A percentile compares a stretch with the other conserved stretches of the same genome.
These are phyloP conservation scores for Rhipidocladum racemiflorum DNA, from an alignment of 176 grass and related monocot genomes.

Conservation along the genomic window DNA sequence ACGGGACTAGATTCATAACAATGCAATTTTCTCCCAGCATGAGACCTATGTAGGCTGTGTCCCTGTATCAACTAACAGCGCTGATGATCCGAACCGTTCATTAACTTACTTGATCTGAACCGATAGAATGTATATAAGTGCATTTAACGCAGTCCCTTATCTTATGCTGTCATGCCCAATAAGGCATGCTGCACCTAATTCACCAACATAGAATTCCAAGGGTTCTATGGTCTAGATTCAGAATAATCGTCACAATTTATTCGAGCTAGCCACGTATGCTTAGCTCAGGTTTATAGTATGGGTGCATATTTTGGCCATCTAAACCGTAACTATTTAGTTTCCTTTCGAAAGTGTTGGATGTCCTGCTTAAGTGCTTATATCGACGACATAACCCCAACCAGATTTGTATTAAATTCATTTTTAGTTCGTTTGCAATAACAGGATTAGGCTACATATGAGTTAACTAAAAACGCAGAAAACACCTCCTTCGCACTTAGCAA, in stretches of 20 bases:
- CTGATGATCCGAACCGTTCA: not conserved
- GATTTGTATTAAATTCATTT: not conserved
- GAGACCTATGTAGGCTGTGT: not conserved
- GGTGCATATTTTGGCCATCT: not conserved
- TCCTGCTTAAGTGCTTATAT: not conserved
- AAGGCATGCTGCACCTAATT: not conserved
- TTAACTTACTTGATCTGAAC: not conserved
- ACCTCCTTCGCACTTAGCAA: not conserved
- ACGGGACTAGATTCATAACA: not conserved
- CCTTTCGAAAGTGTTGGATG: not conserved
- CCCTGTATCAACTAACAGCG: not conserved
- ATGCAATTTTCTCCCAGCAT: not conserved
- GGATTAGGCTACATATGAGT: not conserved
- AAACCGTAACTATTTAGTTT: not conserved
- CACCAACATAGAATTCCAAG: not conserved
- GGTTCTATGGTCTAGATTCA: not conserved
- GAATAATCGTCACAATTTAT: not conserved
- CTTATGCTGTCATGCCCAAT: not conserved
- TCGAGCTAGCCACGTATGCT: not conserved
- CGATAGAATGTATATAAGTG: not conserved
- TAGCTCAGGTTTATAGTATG: not conserved
- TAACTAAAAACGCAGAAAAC: not conserved
- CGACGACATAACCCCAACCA: not conserved
- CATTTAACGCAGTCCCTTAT: not conserved
- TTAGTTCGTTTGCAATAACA: not conserved